These are phyloP conservation scores for Helichrysum umbraculigerum DNA, from an alignment of 129 eudicot species.

Conservation along the genomic window DNA sequence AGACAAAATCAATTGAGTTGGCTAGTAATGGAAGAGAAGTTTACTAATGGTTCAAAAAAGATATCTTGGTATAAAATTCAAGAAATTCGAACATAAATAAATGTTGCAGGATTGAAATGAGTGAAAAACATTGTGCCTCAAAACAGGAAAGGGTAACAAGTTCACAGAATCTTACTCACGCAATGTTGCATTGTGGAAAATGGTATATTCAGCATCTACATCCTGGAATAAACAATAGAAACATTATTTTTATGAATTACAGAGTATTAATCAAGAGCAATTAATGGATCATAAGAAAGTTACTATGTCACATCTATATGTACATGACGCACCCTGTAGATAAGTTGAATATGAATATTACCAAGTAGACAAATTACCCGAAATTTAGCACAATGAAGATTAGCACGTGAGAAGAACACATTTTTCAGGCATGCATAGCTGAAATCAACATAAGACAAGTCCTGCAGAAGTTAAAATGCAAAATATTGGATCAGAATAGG, in stretches of 20 bases:
- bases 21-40: slow-evolving; percentile 24
- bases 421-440: slow-evolving; percentile 81
- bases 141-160: not conserved
- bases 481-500: not conserved
- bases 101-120: not conserved
- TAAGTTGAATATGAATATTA: not conserved
- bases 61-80: not conserved
- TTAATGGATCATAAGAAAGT: not conserved
- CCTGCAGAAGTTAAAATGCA: slow-evolving; percentile 52
- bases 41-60: slow-evolving; percentile 15
- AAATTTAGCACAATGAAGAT: slow-evolving; percentile 94
- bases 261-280: not conserved
- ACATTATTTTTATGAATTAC: not conserved
- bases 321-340: slow-evolving; percentile 7
- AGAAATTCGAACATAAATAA: slow-evolving; percentile 2
- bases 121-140: not conserved
- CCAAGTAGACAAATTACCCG: slow-evolving; percentile 45
- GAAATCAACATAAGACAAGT: slow-evolving; percentile 89
- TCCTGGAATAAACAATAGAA: slow-evolving; percentile 47
- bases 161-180: slow-evolving; percentile 68
- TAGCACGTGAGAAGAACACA: slow-evolving; percentile 96
- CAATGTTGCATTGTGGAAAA: slow-evolving; percentile 91
- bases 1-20: slow-evolving; percentile 43
- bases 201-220: slow-evolving; percentile 91
- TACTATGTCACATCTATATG: slow-evolving; percentile 4